Evolutionary conservation across 257 asterid species (phyloP), one percentile per base, ranked within the genome.

Genomic region (Plantago major): DNA sequence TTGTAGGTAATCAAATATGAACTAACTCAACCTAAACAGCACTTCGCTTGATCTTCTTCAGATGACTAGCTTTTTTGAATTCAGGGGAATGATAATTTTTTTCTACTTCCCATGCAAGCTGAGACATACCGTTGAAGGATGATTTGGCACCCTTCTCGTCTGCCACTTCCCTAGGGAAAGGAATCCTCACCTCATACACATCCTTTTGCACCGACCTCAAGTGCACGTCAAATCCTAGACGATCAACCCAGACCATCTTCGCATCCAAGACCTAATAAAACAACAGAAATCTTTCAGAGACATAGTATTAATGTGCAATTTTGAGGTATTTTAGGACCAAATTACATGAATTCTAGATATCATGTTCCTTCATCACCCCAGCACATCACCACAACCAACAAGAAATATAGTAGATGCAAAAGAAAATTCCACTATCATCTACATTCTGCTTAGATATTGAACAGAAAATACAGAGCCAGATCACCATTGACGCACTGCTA

Each of bases 111-210:
- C 97, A 88, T 53, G 98, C 98, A 58, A 84, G 85, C 75, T 91
- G 96, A 68, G 95, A 84, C 97, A 88, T 91, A 26, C 98, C 87
- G 51, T 88, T 91, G 83, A 86, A 91, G 61, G 96, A 84, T 65
- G 98, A 91, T 82, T 91, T 91, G 48, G 95, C 96, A n/a, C 95
- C 95, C 73, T 88, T 88, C 82, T 81, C 97, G 10, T 86, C 95
- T 0, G 81, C 66, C 50, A 91, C 98, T 77, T 91, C 92, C 65
- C 95, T 80, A 3, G 94, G 95, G 74, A 91, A 91, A 68, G 98
- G 96, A 68, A 91, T 86, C 55, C 98, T 82, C 42, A 82, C 94
- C 77, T 88, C 96, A 64, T 76, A 84, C 13, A 77, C 77, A 44
- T 82, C 94, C 42, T 78, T 78, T 66, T 69, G 76, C 46, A 81